Conservation (phyloP, 2,329 filamentous ascomycete species). For the Sporothrix pallida region DNA sequence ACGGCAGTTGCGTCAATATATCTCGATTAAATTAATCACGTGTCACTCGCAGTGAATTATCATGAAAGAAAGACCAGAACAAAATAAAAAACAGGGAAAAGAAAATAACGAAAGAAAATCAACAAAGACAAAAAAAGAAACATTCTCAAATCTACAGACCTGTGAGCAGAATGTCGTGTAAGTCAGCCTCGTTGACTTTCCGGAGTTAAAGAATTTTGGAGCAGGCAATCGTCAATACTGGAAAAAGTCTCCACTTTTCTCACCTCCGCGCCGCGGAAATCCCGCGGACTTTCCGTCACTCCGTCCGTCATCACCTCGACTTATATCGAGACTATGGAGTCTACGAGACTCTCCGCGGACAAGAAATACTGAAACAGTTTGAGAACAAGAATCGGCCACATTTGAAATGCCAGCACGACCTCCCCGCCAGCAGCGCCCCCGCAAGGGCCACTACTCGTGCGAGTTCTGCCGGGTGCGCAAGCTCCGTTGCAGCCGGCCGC, state of each 20-base stretch:
- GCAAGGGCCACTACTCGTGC: conserved; percentile 34
- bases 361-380: background rate
- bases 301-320: background rate
- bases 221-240: too few relatives aligned
- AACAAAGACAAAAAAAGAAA: too few relatives aligned
- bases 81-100: too few relatives aligned
- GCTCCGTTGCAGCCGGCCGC: conserved; percentile 32
- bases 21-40: too few relatives aligned
- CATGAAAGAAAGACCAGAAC: too few relatives aligned
- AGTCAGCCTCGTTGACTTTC: too few relatives aligned
- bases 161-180: too few relatives aligned
- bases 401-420: background rate
- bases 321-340: background rate
- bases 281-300: conserved; percentile 1
- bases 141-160: too few relatives aligned
- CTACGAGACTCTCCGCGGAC: conserved; percentile 8
- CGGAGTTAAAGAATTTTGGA: too few relatives aligned
- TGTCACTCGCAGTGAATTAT: too few relatives aligned
- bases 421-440: background rate
- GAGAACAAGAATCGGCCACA: background rate
- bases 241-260: background rate
- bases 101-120: too few relatives aligned
- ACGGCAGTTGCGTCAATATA: too few relatives aligned
- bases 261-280: conserved; percentile 1
- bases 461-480: conserved; percentile 34